These are phyloP conservation scores for Onygena corvina DNA, from an alignment of 2,329 filamentous ascomycete genomes.

Conservation along the genomic window DNA sequence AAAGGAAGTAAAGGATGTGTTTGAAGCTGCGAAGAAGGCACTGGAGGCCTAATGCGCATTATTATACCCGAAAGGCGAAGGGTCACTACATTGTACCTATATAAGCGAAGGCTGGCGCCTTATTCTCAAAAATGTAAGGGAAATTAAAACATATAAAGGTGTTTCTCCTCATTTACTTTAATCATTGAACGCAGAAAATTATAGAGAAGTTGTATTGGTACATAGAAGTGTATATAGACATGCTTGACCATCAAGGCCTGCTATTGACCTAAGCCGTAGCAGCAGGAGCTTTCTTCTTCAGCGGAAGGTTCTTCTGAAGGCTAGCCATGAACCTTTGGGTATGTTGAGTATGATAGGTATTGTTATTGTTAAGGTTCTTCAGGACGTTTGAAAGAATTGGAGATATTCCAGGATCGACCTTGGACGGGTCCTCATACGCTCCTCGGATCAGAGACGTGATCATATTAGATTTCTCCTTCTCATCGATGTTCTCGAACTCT, in stretches of 20 bases:
- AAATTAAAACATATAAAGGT: too few species aligned
- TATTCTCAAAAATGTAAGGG: too few species aligned
- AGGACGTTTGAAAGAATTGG: conserved; percentile 24
- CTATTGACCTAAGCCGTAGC: not conserved
- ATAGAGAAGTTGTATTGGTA: not conserved
- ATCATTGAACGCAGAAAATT: not conserved
- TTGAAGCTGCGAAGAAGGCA: conserved; percentile 31
- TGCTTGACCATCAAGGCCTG: not conserved
- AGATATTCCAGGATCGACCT: conserved; percentile 13
- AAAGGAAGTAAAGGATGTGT: conserved; percentile 36
- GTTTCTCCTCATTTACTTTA: too few species aligned
- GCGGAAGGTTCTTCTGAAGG: conserved; percentile 26
- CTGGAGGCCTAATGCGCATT: conserved; percentile 21
- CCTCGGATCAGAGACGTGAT: conserved; percentile 10
- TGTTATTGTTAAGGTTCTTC: conserved; percentile 31
- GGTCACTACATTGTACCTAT: too few species aligned
- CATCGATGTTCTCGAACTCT: conserved; percentile 8
- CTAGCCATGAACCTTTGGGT: conserved; percentile 28
- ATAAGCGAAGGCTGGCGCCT: too few species aligned
- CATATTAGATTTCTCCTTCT: conserved; percentile 8
- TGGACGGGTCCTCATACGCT: conserved; percentile 9
- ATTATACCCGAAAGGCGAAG: too few species aligned
- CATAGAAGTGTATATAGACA: not conserved
- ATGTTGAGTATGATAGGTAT: conserved; percentile 31
- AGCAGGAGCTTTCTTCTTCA: conserved; percentile 11